phyloP scores from a whole-genome alignment of 768 basidiomycete species.

The Botryobasidium botryosum region DNA sequence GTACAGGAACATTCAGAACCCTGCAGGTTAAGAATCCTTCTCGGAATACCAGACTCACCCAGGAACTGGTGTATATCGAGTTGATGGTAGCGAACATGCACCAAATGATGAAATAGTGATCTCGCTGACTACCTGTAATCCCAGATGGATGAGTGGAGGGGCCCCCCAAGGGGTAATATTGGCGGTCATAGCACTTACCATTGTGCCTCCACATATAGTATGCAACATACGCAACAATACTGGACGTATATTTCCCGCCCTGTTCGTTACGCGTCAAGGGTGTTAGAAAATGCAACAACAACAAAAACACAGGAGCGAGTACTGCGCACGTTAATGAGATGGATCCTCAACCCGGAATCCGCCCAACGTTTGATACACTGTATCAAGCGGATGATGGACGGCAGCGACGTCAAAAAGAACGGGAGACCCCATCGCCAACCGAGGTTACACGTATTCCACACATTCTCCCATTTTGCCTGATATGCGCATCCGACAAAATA shows the following conservation, averaged over 20 bases:
- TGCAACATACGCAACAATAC: constrained; percentile 44
- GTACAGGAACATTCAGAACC: background rate
- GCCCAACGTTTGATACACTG: constrained; percentile 79
- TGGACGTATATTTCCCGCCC: constrained; percentile 72
- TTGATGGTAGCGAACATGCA: constrained; percentile 44
- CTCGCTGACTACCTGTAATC: constrained; percentile 21
- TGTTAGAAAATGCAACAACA: background rate
- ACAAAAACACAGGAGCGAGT: background rate
- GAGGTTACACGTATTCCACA: constrained; percentile 33
- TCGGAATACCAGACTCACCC: constrained; percentile 37
- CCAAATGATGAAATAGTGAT: constrained; percentile 46
- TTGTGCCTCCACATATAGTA: constrained; percentile 68
- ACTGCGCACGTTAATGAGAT: constrained; percentile 66
- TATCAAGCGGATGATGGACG: constrained; percentile 57
- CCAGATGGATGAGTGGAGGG: constrained; percentile 1
- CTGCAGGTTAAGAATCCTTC: background rate
- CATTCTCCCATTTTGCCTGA: constrained; percentile 31
- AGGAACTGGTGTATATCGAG: constrained; percentile 53
- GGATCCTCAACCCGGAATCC: constrained; percentile 56
- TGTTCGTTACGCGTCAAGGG: no score
- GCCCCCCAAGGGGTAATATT: constrained; percentile 7
- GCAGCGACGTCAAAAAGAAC: constrained; percentile 43
- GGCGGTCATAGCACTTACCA: constrained; percentile 20
- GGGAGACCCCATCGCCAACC: constrained; percentile 41
- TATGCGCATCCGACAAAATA: constrained; percentile 66